Base-by-base conservation (phyloP, 2,329 filamentous ascomycete genomes). In the Drechslerella stenobrocha region DNA sequence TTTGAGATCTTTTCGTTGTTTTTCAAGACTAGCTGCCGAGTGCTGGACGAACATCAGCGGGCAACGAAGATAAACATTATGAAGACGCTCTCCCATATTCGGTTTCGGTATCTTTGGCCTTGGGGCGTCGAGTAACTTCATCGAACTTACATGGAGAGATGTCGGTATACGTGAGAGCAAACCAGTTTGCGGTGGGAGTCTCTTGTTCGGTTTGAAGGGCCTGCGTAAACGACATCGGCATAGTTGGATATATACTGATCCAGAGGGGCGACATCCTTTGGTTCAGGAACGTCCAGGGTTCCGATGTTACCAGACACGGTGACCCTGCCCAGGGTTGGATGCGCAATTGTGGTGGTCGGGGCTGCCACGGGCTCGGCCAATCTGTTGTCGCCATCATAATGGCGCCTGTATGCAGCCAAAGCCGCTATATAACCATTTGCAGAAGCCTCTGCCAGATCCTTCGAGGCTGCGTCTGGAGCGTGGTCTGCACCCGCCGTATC, bases 1-100 rank as follows among this genome's bases (percentile, higher is more conserved):
- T 85, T 86, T 7, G 87, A 80, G 8, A 95, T 77, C 70, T 86
- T 89, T 55, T 88, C 84, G 74, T 91, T 97, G 77, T 97, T 95
- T 77, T 96, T 97, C 67, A 97, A 83, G 0, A 97, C 88, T 26
- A 86, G 84, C 74, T 97, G 92, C 71, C 93, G 85, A 1, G 92
- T 96, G 76, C 83, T 86, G 51, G 45, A 20, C 28, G 30, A 18
- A 7, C 20, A 44, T 61, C 35, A 61, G 52, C n/a, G 1, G 9
- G n/a, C 15, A 37, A 34, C 24, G 26, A 11, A 35, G n/a, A 34
- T 20, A 20, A 42, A 11, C 11, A 30, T 20, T 20, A 7, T 20
- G 7, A 20, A 42, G 37, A 18, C 37, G 18, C 15, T 2, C 22
- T 42, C 13, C 15, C 4, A n/a, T 42, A 13, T 7, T 15, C 4